A percentile compares a stretch with the other conserved stretches of the same genome.
Evolutionary conservation across 1,284 basidiomycete species (phyloP).

Genomic region (Pulchroboletus neoregius): DNA sequence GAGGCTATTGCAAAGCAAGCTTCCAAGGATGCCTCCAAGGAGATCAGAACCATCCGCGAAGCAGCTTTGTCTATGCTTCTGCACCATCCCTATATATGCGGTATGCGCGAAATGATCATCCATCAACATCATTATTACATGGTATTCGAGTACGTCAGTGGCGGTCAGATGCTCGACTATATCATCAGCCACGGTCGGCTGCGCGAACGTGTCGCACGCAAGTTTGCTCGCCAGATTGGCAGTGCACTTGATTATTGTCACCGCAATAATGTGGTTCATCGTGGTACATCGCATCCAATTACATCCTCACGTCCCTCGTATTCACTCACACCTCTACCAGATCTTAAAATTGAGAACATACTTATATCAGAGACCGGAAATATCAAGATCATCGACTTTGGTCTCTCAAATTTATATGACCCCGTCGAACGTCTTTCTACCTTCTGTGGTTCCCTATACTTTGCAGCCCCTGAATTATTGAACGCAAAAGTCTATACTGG

Average conservation of each 20-base stretch:
- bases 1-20: conserved; percentile 76
- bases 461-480: conserved; percentile 94
- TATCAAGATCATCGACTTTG: conserved; percentile 99
- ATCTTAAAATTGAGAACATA: conserved; percentile 99
- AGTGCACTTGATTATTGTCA: conserved; percentile 97
- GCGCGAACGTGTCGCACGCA: conserved; percentile 90
- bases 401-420: conserved; percentile 95
- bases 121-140: conserved; percentile 99
- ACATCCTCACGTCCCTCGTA: conserved; percentile 12
- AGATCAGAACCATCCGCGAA: conserved; percentile 93
- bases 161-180: conserved; percentile 99
- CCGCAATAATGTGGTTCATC: conserved; percentile 95
- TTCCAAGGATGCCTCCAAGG: conserved; percentile 91
- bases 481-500: conserved; percentile 97
- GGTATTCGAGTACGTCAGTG: conserved; percentile 98
- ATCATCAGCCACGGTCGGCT: conserved; percentile 98
- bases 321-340: conserved; percentile 31
- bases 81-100: conserved; percentile 98
- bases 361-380: conserved; percentile 98
- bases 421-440: conserved; percentile 83
- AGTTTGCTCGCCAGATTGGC: conserved; percentile 96
- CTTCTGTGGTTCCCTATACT: conserved; percentile 97
- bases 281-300: conserved; percentile 46
- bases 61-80: conserved; percentile 91
- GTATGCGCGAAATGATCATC: conserved; percentile 97